A percentile compares a stretch with the other conserved stretches of the same genome.
phyloP scores from a whole-genome alignment of 176 grass and related monocot genomes.

The Tuctoria greenei region DNA sequence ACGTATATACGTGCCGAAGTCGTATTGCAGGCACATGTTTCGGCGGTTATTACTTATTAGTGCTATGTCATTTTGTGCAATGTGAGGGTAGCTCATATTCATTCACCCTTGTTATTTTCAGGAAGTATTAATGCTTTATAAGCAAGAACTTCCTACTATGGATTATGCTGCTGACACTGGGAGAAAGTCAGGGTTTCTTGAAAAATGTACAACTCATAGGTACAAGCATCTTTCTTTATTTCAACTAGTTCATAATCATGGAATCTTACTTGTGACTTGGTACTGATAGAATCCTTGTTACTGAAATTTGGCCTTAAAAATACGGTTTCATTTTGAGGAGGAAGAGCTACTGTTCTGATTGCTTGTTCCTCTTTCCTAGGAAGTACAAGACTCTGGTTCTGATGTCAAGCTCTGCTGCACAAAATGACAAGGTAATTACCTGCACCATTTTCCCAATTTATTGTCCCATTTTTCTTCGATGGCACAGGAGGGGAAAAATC shows the following conservation, averaged over 20 bases:
- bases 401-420: slow-evolving; percentile 28
- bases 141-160: slow-evolving; percentile 82
- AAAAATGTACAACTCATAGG: slow-evolving; percentile 67
- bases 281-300: neutral
- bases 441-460: slow-evolving; percentile 1
- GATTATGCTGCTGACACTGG: slow-evolving; percentile 80
- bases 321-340: slow-evolving; percentile 12
- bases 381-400: slow-evolving; percentile 82
- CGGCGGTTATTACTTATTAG: neutral
- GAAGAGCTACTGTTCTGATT: neutral
- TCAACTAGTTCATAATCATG: neutral
- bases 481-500: too few relatives aligned
- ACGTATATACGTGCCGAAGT: neutral
- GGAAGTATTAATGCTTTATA: slow-evolving; percentile 75
- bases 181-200: slow-evolving; percentile 70
- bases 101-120: slow-evolving; percentile 39
- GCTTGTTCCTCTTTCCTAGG: slow-evolving; percentile 40
- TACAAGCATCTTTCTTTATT: slow-evolving; percentile 24
- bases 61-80: neutral
- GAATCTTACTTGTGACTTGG: neutral
- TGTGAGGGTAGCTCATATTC: neutral
- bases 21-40: neutral
- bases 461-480: neutral
- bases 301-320: neutral
- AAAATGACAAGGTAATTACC: slow-evolving; percentile 53